These are phyloP conservation scores for Thermochaetoides dissita DNA, from an alignment of 2,329 filamentous ascomycete species.

Conservation along the genomic window DNA sequence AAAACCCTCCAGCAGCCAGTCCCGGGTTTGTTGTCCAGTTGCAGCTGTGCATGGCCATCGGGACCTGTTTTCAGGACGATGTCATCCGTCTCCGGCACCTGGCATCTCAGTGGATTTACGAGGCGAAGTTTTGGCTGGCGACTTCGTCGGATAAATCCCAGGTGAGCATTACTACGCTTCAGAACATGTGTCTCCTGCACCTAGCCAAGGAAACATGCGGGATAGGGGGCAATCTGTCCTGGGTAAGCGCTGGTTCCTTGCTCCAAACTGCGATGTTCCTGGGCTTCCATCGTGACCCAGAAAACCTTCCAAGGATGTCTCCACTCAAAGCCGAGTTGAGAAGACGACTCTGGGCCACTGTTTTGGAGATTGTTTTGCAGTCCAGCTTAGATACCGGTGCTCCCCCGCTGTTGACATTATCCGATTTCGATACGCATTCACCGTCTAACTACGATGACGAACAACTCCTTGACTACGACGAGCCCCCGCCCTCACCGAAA, in stretches of 20 bases:
- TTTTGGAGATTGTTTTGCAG: slow-evolving; percentile 40
- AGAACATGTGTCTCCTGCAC: slow-evolving; percentile 37
- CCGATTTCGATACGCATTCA: slow-evolving; percentile 35
- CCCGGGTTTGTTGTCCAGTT: slow-evolving; percentile 36
- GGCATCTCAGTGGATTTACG: slow-evolving; percentile 37
- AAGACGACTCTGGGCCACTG: slow-evolving; percentile 41
- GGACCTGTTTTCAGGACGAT: slow-evolving; percentile 33
- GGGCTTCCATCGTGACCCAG: slow-evolving; percentile 44
- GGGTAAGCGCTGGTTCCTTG: slow-evolving; percentile 36
- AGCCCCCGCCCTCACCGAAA: slow-evolving; percentile 11
- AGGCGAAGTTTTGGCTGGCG: slow-evolving; percentile 37
- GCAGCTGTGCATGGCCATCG: slow-evolving; percentile 39
- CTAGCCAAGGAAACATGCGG: slow-evolving; percentile 34
- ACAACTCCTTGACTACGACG: slow-evolving; percentile 27
- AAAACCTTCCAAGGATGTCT: slow-evolving; percentile 32
- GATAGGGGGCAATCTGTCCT: slow-evolving; percentile 36
- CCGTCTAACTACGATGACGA: slow-evolving; percentile 40
- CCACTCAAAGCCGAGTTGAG: slow-evolving; percentile 37
- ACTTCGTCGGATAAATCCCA: slow-evolving; percentile 33
- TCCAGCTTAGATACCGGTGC: slow-evolving; percentile 36
- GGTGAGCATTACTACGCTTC: slow-evolving; percentile 34
- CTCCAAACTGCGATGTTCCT: slow-evolving; percentile 42
- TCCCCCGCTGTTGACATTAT: slow-evolving; percentile 29
- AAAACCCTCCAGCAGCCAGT: slow-evolving; percentile 25
- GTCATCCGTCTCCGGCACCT: slow-evolving; percentile 26